Evolutionary conservation across 805 yeast species (phyloP), one percentile per base, ranked within the genome.

Genomic region (Lipomyces orientalis): DNA sequence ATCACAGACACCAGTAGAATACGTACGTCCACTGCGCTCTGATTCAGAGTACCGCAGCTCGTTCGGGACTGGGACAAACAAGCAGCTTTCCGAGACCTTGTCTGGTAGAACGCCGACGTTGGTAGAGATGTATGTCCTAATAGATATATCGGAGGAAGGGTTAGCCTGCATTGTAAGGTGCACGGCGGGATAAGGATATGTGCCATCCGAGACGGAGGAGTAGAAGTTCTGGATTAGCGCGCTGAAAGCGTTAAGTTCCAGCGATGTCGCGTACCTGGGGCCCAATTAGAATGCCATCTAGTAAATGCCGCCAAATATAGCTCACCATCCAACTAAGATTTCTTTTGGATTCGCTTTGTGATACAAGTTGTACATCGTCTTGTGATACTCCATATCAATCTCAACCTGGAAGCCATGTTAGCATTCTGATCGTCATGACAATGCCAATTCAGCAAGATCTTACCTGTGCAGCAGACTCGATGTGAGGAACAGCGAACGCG

Each of bases 321-420:
- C 88, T 77, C 90, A 92, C 97, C 97, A 92, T 64, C 97, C 97
- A 59, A 92, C 83, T 64, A 92, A 89, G 61, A 84, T 83, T 71
- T 88, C 90, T 76, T 89, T 90, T 65, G 95, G 94, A 79, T 88
- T 89, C 43, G 94, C 87, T 76, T 86, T 87, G 81, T 88, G 89
- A 80, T 90, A 86, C 75, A 92, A 81, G 73, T 87, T 88, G 79
- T 82, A 90, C 79, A 90, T 85, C 43, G 87, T 81, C 76, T 86
- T 85, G 82, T 90, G 92, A 77, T 86, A 88, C 66, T 88, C 89
- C 75, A 90, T 91, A 76, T 89, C 93, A 69, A 92, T 87, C 67
- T 88, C 85, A 69, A 92, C 86, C 66, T 69, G 46, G 14, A 37
- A 37, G 7, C 0, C 19, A 5, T 9, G 49, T 43, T 43, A 43